phyloP scores from a whole-genome alignment of 169 alveolate species.

The Plasmodium knowlesi region DNA sequence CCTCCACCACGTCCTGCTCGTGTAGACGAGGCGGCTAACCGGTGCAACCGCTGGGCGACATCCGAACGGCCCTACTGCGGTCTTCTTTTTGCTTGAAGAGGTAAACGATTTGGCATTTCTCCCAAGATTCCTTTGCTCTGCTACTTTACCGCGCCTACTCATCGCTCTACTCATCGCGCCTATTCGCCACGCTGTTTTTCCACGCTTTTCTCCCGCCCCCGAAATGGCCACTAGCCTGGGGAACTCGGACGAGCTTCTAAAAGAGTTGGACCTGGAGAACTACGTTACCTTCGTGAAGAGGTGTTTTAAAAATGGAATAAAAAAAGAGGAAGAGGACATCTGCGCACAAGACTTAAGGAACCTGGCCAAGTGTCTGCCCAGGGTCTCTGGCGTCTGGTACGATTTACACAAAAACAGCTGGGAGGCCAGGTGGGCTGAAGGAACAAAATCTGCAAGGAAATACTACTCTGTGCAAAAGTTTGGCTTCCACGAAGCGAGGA shows the following conservation, averaged over 20 bases:
- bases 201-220: neutral
- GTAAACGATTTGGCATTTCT: neutral
- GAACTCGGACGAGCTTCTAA: slow-evolving; percentile 41
- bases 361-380: slow-evolving; percentile 83
- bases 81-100: neutral
- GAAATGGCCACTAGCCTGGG: slow-evolving; percentile 18
- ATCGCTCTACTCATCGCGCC: neutral
- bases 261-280: slow-evolving; percentile 41
- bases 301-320: slow-evolving; percentile 31
- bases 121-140: neutral
- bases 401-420: slow-evolving; percentile 85
- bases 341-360: slow-evolving; percentile 82
- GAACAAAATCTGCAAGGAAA: slow-evolving; percentile 82
- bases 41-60: neutral
- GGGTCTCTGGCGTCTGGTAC: slow-evolving; percentile 85
- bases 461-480: slow-evolving; percentile 85
- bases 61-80: neutral
- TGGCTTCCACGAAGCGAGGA: slow-evolving; percentile 86
- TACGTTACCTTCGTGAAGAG: slow-evolving; percentile 45
- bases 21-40: neutral
- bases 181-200: neutral
- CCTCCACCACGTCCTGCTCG: neutral
- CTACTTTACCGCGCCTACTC: neutral
- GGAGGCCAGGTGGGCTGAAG: slow-evolving; percentile 87
- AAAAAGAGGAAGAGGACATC: slow-evolving; percentile 33